phyloP scores from a whole-genome alignment of 805 yeast genomes.

The Schizosaccharomyces cryophilus region DNA sequence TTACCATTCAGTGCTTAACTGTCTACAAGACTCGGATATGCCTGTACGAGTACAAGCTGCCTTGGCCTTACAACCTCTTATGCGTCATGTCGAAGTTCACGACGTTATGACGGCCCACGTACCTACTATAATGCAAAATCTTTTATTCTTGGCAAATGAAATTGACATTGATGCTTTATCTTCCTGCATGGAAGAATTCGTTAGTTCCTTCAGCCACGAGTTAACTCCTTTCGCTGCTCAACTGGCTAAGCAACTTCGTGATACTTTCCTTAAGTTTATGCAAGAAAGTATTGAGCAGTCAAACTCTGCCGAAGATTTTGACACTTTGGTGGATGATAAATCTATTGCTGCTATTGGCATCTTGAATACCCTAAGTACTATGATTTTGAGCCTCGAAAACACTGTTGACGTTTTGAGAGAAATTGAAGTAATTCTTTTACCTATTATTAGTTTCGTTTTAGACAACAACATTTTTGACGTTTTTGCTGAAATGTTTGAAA shows the following conservation, averaged over 20 bases:
- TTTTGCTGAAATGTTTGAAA: conserved; percentile 49
- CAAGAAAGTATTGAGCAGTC: conserved; percentile 35
- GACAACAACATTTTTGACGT: conserved; percentile 33
- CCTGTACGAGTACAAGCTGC: conserved; percentile 74
- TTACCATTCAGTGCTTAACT: conserved; percentile 15
- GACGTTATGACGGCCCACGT: conserved; percentile 44
- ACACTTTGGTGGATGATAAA: conserved; percentile 21
- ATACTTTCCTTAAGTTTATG: conserved; percentile 47
- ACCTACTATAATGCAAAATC: conserved; percentile 57
- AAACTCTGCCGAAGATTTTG: conserved; percentile 18
- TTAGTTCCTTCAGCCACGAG: conserved; percentile 66
- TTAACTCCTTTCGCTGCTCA: conserved; percentile 77
- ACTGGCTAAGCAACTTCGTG: conserved; percentile 21
- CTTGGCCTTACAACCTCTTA: conserved; percentile 57
- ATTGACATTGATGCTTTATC: conserved; percentile 73
- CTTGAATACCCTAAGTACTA: conserved; percentile 58
- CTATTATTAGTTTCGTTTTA: conserved; percentile 45
- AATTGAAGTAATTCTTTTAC: conserved; percentile 43
- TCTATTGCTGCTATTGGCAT: conserved; percentile 64
- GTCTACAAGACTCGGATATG: conserved; percentile 26
- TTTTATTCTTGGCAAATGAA: conserved; percentile 48
- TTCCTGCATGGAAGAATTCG: conserved; percentile 85
- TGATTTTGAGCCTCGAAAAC: conserved; percentile 59
- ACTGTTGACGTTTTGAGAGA: conserved; percentile 38
- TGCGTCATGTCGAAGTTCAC: conserved; percentile 38